phyloP scores from a whole-genome alignment of 2,329 filamentous ascomycete species.

The Cercospora beticola region DNA sequence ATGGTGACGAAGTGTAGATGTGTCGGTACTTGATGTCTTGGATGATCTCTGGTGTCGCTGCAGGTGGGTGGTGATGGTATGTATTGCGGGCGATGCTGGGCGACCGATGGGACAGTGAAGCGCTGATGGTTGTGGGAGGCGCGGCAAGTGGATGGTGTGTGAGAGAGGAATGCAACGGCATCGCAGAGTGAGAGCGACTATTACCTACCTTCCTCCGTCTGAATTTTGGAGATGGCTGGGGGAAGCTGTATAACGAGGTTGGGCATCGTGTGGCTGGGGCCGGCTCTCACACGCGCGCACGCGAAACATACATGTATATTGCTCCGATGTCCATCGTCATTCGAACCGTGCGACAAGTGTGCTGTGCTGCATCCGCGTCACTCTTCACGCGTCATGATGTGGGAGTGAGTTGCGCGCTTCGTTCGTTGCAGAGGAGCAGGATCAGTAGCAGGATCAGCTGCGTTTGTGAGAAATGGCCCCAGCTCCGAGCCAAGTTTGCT shows the following conservation, averaged over 20 bases:
- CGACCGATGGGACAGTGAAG: not conserved
- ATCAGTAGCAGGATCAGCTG: not conserved
- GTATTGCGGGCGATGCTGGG: not conserved
- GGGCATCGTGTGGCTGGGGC: not conserved
- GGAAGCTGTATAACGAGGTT: not conserved
- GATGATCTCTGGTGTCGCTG: not conserved
- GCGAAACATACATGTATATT: not conserved
- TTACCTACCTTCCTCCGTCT: not conserved
- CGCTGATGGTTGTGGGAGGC: not conserved
- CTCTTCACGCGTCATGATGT: not conserved
- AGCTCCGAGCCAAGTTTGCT: not conserved
- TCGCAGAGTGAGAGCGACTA: not conserved
- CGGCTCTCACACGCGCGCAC: not conserved
- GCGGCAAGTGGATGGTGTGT: not conserved
- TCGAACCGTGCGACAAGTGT: not conserved
- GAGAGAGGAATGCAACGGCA: not conserved
- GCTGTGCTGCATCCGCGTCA: not conserved
- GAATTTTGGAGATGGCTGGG: constrained; percentile 2
- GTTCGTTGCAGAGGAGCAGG: not conserved
- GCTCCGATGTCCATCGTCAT: not conserved
- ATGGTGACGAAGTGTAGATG: constrained; percentile 35
- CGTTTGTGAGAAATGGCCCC: not conserved
- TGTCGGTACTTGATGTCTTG: not conserved
- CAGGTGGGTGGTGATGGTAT: not conserved
- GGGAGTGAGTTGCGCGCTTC: not conserved